Base-by-base conservation (phyloP, 208 protist species). In the Leishmania martiniquensis region DNA sequence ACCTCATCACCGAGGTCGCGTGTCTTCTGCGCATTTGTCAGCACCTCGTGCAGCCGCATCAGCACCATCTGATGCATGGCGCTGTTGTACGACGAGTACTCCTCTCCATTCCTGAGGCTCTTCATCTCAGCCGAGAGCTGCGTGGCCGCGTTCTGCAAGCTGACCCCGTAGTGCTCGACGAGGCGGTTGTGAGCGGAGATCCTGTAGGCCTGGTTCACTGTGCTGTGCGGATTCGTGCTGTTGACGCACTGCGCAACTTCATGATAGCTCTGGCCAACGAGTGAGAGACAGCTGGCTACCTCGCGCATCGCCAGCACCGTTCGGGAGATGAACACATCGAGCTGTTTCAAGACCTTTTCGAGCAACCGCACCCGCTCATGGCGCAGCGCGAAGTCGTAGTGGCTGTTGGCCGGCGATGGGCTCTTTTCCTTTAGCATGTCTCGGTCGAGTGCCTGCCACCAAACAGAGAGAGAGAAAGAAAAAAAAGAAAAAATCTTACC, bases 361-460 rank as follows among this genome's bases (percentile, higher is more conserved):
- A 90, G 78, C 3, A 84, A 65, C 84, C 83, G 83, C 66, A 83
- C 85, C 17, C 85, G 86, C 37, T 91, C 82, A 67, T 89, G 71
- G 63, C 82, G 81, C 13, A 88, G 81, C 25, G 85, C 71, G 59
- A 94, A 90, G 57, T 94, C 87, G 51, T 80, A 84, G 67, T 87
- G 81, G 71, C 69, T 78, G 72, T 83, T 86, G 13, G 74, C 66
- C 2, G 87, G 85, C 13, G 87, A 87, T 1, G 80, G 76, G 60
- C 87, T 91, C 66, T 70, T 77, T 6, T 9, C 22, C 12, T 12
- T 68, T 32, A n/a, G 59, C 71, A 81, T 67, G 47, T 60, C 63
- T 51, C 47, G 52, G 42, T 4, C 22, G n/a, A 60, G 34, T 20
- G 37, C 69, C 47, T 39, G 54, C 5, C 5, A 75, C 7, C 13